Base-by-base conservation (phyloP, 768 basidiomycete species). In the Pisolithus sp. region DNA sequence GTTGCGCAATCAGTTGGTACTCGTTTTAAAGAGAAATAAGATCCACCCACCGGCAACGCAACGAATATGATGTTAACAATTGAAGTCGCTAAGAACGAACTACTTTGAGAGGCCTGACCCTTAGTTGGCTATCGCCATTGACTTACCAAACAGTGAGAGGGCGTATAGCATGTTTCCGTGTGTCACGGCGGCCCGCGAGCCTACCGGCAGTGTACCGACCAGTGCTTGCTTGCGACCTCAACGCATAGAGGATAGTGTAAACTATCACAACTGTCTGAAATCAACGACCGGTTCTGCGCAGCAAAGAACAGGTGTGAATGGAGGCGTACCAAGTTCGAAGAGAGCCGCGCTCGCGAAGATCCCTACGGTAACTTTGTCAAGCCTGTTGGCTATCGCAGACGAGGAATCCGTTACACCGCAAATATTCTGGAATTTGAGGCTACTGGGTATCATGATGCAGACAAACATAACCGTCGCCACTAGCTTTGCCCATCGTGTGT, bases 101-200 rank as follows among this genome's bases (percentile, higher is more conserved):
- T 8, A 34, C 42, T 20, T 30, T 21, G 20, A 24, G n/a, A n/a
- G 15, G n/a, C n/a, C n/a, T 31, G 4, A 17, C 8, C n/a, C n/a
- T 28, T 13, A 12, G 34, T 28, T n/a, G 12, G n/a, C 15, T 4
- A 46, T 9, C 4, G n/a, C 24, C 9, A 28, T 17, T n/a, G 26
- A 49, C 47, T 5, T 28, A 56, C 55, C 34, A 18, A 56, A 37
- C 21, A 56, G 39, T 9, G 55, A 48, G 5, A 53, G 6, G 9
- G 55, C 40, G 40, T 56, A 53, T 30, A 56, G 4, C 13, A 56
- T 20, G 38, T 49, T 56, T 26, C 55, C 55, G 18, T 41, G 48
- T 18, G 26, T 38, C 21, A 56, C 30, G 23, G 42, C 48, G 17
- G 18, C 17, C n/a, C 13, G 46, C 42, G 8, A 56, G 17, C 18